phyloP scores from a whole-genome alignment of 2,329 filamentous ascomycete species.

The Madurella fahalii region DNA sequence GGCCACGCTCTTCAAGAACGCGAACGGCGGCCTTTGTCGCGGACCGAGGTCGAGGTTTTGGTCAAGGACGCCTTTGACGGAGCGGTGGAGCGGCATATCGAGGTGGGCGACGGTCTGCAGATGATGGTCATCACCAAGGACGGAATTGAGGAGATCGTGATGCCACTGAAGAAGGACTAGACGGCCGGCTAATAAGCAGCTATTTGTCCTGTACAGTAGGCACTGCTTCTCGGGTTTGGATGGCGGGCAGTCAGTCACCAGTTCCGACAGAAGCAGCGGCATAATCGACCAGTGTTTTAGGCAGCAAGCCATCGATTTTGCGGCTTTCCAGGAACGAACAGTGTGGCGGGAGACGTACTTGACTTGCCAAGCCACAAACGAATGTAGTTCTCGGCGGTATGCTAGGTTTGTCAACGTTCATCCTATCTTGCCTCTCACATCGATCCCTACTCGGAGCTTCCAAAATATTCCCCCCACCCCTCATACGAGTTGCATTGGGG shows the following conservation, averaged over 20 bases:
- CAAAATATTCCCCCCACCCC: too few relatives aligned
- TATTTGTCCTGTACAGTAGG: constrained; percentile 8
- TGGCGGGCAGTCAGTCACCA: background rate
- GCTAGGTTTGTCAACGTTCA: too few relatives aligned
- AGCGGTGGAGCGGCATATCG: constrained; percentile 96
- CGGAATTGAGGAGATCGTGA: constrained; percentile 81
- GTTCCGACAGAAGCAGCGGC: background rate
- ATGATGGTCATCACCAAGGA: constrained; percentile 88
- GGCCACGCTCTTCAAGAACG: constrained; percentile 76
- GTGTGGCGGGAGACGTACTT: too few relatives aligned
- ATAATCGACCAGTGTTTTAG: background rate
- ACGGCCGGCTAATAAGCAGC: background rate
- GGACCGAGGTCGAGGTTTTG: constrained; percentile 72
- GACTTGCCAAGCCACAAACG: too few relatives aligned
- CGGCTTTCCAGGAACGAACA: too few relatives aligned
- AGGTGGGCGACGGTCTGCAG: constrained; percentile 94
- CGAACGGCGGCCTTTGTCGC: constrained; percentile 64
- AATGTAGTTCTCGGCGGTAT: too few relatives aligned
- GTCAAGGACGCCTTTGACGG: constrained; percentile 98
- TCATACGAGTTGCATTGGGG: too few relatives aligned
- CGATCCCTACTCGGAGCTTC: too few relatives aligned
- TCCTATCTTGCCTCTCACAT: too few relatives aligned
- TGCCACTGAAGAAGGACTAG: constrained; percentile 87
- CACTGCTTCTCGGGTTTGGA: background rate
- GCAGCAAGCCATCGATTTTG: too few relatives aligned